phyloP scores from a whole-genome alignment of 768 basidiomycete genomes.

The Psilocybe cubensis region DNA sequence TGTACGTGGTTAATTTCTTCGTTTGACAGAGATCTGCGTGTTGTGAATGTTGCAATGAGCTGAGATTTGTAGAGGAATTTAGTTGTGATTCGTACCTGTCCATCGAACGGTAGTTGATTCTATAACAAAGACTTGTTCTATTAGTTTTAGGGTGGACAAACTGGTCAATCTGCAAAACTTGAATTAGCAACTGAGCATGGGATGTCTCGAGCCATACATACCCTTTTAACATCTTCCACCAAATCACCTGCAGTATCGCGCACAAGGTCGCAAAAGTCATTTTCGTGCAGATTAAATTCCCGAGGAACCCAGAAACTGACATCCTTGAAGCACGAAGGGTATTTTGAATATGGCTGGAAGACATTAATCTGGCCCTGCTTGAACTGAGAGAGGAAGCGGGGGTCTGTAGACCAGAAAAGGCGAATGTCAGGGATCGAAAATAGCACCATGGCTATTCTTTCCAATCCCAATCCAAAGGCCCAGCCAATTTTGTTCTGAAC shows the following conservation, averaged over 20 bases:
- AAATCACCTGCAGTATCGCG: constrained; percentile 91
- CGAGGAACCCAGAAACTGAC: constrained; percentile 90
- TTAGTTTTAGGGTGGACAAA: constrained; percentile 90
- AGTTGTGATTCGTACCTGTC: constrained; percentile 63
- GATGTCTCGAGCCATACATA: constrained; percentile 36
- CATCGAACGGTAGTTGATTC: constrained; percentile 96
- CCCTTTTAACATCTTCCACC: constrained; percentile 89
- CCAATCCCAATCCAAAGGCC: constrained; percentile 97
- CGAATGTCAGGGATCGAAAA: constrained; percentile 98
- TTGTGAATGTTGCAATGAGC: constrained; percentile 2
- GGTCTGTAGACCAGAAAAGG: constrained; percentile 93
- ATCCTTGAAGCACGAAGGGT: constrained; percentile 93
- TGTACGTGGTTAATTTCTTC: constrained; percentile 90
- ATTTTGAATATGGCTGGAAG: constrained; percentile 92
- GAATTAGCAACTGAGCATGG: constrained; percentile 15
- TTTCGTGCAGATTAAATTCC: constrained; percentile 73
- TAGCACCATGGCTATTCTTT: constrained; percentile 97
- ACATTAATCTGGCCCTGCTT: constrained; percentile 70
- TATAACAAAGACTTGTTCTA: constrained; percentile 80
- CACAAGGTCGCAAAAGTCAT: constrained; percentile 96
- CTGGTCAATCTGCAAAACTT: constrained; percentile 72
- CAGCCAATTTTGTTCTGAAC: constrained; percentile 88
- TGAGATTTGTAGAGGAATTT: not conserved
- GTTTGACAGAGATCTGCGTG: constrained; percentile 77
- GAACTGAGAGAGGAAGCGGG: constrained; percentile 90